A percentile compares a stretch with the other conserved stretches of the same genome.
Conservation (phyloP, 768 basidiomycete species). For the Phylloporus rhodoxanthus region DNA sequence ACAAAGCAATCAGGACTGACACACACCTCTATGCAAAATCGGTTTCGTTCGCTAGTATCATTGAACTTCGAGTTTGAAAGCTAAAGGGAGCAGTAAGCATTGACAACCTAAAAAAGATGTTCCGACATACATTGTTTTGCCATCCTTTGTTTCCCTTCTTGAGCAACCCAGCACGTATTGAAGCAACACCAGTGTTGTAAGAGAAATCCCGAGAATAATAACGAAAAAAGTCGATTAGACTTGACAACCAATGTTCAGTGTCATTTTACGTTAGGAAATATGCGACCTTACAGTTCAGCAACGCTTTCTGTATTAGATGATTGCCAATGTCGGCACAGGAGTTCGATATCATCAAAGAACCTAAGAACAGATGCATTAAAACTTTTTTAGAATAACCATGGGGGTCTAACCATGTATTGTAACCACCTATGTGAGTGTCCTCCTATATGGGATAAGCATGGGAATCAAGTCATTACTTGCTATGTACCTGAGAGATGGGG, state of each 20-base stretch:
- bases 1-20: neutral
- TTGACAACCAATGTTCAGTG: slow-evolving; percentile 29
- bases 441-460: slow-evolving; percentile 41
- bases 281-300: slow-evolving; percentile 72
- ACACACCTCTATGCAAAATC: slow-evolving; percentile 89
- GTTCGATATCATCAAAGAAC: slow-evolving; percentile 97
- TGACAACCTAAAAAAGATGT: neutral
- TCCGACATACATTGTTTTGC: slow-evolving; percentile 77
- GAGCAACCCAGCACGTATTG: slow-evolving; percentile 81
- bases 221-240: slow-evolving; percentile 95
- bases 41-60: slow-evolving; percentile 81
- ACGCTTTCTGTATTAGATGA: slow-evolving; percentile 91
- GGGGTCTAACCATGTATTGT: slow-evolving; percentile 67
- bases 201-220: slow-evolving; percentile 92
- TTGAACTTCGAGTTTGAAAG: slow-evolving; percentile 52
- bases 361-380: slow-evolving; percentile 32
- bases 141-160: slow-evolving; percentile 93
- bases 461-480: slow-evolving; percentile 6
- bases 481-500: slow-evolving; percentile 67
- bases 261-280: neutral
- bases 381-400: slow-evolving; percentile 2
- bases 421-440: slow-evolving; percentile 72
- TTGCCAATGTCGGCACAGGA: slow-evolving; percentile 86
- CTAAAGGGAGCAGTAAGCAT: slow-evolving; percentile 26
- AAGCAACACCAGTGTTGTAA: slow-evolving; percentile 87